phyloP scores from a whole-genome alignment of 2,329 filamentous ascomycete species.

The Diaporthe amygdali region DNA sequence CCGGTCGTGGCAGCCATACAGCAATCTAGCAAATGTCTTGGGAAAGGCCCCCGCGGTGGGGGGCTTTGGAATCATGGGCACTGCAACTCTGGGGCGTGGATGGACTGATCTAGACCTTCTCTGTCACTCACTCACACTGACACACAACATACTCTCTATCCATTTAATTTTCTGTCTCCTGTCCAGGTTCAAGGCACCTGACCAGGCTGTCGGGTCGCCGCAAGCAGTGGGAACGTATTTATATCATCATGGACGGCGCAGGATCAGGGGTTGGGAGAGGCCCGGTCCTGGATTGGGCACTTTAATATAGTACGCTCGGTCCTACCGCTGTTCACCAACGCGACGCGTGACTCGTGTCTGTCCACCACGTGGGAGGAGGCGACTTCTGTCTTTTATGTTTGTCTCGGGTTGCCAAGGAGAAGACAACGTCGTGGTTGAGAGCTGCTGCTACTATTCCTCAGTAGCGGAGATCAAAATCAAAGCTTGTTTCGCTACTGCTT shows the following conservation, averaged over 20 bases:
- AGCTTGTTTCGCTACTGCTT: neutral
- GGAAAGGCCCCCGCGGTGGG: neutral
- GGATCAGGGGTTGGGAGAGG: neutral
- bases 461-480: neutral
- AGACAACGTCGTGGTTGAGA: neutral
- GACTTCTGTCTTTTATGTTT: neutral
- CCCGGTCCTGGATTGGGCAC: neutral
- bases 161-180: neutral
- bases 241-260: neutral
- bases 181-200: neutral
- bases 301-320: neutral
- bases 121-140: no score
- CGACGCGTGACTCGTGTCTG: conserved; percentile 3
- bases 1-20: neutral
- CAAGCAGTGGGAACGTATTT: neutral
- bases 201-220: neutral
- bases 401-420: neutral
- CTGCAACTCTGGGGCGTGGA: neutral
- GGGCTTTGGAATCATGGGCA: neutral
- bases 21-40: neutral
- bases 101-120: neutral
- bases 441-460: neutral
- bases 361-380: conserved; percentile 4
- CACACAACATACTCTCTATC: no score
- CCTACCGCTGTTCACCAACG: neutral